phyloP scores from a whole-genome alignment of 2,329 filamentous ascomycete species.

The Aureobasidium vineae region DNA sequence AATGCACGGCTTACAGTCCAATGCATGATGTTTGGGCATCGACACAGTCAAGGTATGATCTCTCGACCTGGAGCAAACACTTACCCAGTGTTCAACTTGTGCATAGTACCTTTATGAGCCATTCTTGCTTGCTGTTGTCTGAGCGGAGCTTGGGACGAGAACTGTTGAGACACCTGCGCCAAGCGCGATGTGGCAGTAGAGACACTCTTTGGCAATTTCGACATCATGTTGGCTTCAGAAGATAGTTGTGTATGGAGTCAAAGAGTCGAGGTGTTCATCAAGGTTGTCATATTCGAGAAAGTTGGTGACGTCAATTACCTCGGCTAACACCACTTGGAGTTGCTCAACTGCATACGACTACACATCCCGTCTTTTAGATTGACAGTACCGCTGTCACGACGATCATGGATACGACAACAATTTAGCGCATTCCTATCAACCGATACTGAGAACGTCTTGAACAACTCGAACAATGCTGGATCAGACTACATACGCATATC shows the following conservation, averaged over 20 bases:
- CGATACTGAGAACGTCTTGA: neutral
- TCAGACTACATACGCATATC: too few relatives aligned
- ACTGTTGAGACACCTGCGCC: slow-evolving; percentile 31
- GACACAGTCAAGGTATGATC: neutral
- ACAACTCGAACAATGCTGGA: neutral
- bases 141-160: slow-evolving; percentile 32
- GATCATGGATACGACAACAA: neutral
- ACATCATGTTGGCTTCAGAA: slow-evolving; percentile 22
- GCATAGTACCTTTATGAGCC: slow-evolving; percentile 27
- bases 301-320: neutral
- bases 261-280: slow-evolving; percentile 2
- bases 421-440: too few relatives aligned
- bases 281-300: neutral
- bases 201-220: slow-evolving; percentile 27
- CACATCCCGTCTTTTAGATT: neutral
- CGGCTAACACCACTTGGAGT: neutral
- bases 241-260: neutral
- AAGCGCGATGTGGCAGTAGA: slow-evolving; percentile 31
- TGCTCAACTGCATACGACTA: neutral
- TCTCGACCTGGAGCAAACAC: slow-evolving; percentile 27
- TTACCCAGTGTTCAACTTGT: slow-evolving; percentile 48
- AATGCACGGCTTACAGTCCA: neutral
- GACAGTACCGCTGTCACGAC: neutral
- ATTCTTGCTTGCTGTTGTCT: slow-evolving; percentile 31
- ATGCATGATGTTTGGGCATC: neutral